Evolutionary conservation across 768 basidiomycete species (phyloP), one percentile per base, ranked within the genome.

Genomic region (Leccinum boreale): DNA sequence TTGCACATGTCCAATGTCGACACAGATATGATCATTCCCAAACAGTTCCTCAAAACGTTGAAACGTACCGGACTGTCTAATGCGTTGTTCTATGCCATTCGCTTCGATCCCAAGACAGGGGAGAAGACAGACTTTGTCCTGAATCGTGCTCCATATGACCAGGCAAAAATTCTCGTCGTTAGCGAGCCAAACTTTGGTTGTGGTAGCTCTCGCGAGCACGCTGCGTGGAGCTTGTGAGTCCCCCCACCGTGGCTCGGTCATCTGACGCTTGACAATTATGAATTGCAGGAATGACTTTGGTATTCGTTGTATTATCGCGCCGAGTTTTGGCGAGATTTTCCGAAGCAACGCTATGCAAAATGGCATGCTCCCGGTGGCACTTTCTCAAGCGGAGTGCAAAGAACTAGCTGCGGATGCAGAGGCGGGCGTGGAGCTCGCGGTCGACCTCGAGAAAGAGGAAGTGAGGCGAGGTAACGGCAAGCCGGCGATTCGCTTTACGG

Each of bases 21-120:
- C 74, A 96, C 93, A 48, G 93, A 96, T 67, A 90, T 89, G 84
- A 92, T 96, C 71, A 94, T 95, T 68, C 93, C 93, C 3, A 94
- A 94, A 66, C 92, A 94, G 67, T 95, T 94, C 78, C 75, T 95
- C 72, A 95, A 94, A 75, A 95, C 93, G 0, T 75, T 96, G 66
- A 92, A 94, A 73, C 83, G 93, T 55, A 94, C 93, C 44, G 93
- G 93, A 47, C 80, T 96, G 48, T 89, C 90, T 8, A 77, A 87
- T 55, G 92, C 89, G 19, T 75, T 94, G 52, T 96, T 96, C 79
- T 88, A 81, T 69, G 81, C 88, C n/a, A 76, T 90, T 42, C 84
- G 93, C 50, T 87, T 86, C 67, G 84, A 93, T 67, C 83, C 86
- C 5, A 79, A 86, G 63, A 90, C 91, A 4, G 87, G 86, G n/a